These are phyloP conservation scores for Fusarium sambucinum DNA, from an alignment of 2,329 filamentous ascomycete genomes.

Conservation along the genomic window DNA sequence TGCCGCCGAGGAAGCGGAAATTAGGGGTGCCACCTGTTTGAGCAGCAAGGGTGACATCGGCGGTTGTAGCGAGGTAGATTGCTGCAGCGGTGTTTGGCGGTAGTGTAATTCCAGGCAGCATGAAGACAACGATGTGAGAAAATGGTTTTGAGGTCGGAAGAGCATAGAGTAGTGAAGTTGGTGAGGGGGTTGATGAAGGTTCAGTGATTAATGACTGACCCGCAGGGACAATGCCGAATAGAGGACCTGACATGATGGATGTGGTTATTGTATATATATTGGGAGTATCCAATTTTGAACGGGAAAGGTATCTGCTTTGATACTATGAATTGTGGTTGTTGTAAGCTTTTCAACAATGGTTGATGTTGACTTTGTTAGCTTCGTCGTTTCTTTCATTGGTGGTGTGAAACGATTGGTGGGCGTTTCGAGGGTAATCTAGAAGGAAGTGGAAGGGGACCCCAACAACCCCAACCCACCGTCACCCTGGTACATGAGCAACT, in stretches of 20 bases:
- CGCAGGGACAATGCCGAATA: conserved; percentile 72
- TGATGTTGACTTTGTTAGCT: conserved; percentile 28
- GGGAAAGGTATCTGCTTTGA: background rate
- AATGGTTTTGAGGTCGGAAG: conserved; percentile 67
- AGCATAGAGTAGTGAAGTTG: conserved; percentile 68
- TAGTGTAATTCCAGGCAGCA: conserved; percentile 81
- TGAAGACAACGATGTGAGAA: conserved; percentile 88
- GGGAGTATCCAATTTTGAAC: too few species aligned
- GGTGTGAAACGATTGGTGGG: conserved; percentile 40
- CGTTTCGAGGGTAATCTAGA: conserved; percentile 38
- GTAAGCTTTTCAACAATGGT: conserved; percentile 15
- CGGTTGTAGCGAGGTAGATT: conserved; percentile 80
- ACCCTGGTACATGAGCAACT: background rate
- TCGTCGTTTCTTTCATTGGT: conserved; percentile 28
- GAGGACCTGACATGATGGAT: conserved; percentile 48
- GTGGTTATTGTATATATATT: background rate
- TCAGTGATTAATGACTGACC: conserved; percentile 68
- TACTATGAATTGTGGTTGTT: background rate
- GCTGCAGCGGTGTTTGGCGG: conserved; percentile 84
- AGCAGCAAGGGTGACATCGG: conserved; percentile 56
- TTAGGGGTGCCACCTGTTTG: conserved; percentile 61
- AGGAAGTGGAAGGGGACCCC: conserved; percentile 30
- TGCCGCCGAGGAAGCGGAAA: conserved; percentile 88
- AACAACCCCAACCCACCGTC: background rate
- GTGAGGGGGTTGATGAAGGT: conserved; percentile 65